Base-by-base conservation (phyloP, 2,329 filamentous ascomycete species). In the Metarhizium rileyi region DNA sequence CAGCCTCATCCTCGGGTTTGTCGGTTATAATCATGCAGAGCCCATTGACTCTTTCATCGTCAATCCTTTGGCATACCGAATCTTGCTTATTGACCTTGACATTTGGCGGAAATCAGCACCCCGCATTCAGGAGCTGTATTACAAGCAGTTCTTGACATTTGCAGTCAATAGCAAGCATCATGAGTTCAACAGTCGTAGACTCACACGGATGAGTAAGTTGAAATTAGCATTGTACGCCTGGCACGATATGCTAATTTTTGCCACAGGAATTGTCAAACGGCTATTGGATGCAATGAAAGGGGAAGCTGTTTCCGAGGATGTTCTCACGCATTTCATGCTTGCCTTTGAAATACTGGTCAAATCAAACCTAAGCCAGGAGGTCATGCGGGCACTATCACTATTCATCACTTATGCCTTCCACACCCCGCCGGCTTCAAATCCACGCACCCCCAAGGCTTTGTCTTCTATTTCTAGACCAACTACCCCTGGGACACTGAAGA, bases 321-420 rank as follows among this genome's bases (percentile, higher is more conserved):
- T 87, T 0, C 74, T 95, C 47, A 80, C 80, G 0, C 79, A 86
- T 50, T 94, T 95, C 57, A 78, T 95, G 59, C 73, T 77, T 27
- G 85, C 91, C 0, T 86, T 98, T 55, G 84, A 84, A 60, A 82
- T 83, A 12, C 76, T 98, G 4, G 78, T 96, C 27, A 84, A 83
- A 55, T 87, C 83, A 55, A 91, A 87, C 59, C 80, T 90, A 57
- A 90, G 86, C 47, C 84, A 87, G 16, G 89, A 95, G 63, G 83
- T 91, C 25, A 83, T 95, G 61, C 82, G 91, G 33, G 88, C 89
- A 2, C 71, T 98, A 41, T 88, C 93, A 2, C 76, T 97, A 22
- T 97, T 95, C 62, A 86, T 98, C 55, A 96, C 91, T 0, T 98
- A 93, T 64, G 85, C 89, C 5, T 80, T 96, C 54, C 90, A 96